Evolutionary conservation across 768 basidiomycete genomes (phyloP).

Genomic region (Tricholomella constricta): DNA sequence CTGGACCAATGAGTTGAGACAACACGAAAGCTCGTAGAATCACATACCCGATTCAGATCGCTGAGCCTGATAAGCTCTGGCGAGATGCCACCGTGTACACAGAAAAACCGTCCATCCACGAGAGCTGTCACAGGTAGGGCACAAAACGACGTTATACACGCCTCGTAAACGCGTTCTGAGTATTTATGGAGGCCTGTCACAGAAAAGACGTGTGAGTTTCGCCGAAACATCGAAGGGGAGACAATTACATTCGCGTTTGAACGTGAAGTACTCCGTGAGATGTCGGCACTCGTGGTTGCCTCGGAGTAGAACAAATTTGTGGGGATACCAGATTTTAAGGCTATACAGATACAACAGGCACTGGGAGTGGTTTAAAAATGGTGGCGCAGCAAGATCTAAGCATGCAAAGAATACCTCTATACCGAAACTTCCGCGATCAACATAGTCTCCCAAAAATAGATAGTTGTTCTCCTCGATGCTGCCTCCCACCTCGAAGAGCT

Average conservation of each 20-base stretch:
- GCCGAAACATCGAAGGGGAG: too few relatives aligned
- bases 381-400: conserved; percentile 2
- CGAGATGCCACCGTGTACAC: conserved; percentile 95
- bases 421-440: conserved; percentile 94
- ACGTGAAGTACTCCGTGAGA: conserved; percentile 96
- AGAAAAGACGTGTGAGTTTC: neutral
- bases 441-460: conserved; percentile 95
- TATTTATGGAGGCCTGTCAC: conserved; percentile 85
- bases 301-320: conserved; percentile 78
- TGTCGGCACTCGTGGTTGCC: conserved; percentile 98
- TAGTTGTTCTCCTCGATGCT: conserved; percentile 80
- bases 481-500: conserved; percentile 94
- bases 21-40: conserved; percentile 9
- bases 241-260: conserved; percentile 89
- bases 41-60: conserved; percentile 66
- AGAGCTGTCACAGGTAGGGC: conserved; percentile 89
- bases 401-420: conserved; percentile 44
- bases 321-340: conserved; percentile 89
- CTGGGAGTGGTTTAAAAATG: conserved; percentile 36
- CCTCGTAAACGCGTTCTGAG: conserved; percentile 83
- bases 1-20: conserved; percentile 38
- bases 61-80: conserved; percentile 80
- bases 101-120: conserved; percentile 95
- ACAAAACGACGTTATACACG: conserved; percentile 88
- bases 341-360: conserved; percentile 93